Base-by-base conservation (phyloP, 305 asterid species). In the Nicotiana rustica region DNA sequence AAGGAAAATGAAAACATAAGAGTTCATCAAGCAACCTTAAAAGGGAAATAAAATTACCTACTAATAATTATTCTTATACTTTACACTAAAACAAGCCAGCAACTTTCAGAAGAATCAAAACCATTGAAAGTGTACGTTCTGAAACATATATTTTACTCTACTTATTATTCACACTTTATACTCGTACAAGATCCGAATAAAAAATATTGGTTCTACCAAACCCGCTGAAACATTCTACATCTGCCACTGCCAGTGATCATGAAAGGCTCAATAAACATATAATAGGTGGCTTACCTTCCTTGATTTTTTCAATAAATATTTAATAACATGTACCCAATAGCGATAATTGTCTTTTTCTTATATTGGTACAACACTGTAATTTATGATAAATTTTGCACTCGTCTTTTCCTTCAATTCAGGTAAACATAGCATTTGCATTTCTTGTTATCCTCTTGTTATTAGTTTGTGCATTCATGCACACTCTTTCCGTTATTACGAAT, bases 261-360 rank as follows among this genome's bases (percentile, higher is more conserved):
- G 7, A 52, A 25, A 29, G 79, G 15, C 19, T 70, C 25, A 65
- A 35, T 36, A 25, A 0, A 19, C 61, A 21, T 13, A 71, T 47
- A 47, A 18, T 77, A 21, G 70, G 80, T 60, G 55, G 70, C 88
- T 81, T 82, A 93, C 99, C 98, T 86, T 96, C 98, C 87, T 91
- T 94, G 87, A 96, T 92, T 86, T 92, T 95, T 25, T 25, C 25
- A 25, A 25, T 25, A 25, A 25, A 25, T 25, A 25, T 25, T 25
- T 25, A 25, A 25, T 25, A 25, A 25, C 25, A 25, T 25, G 25
- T 25, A 25, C 25, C 25, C 25, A 25, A 25, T 60, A 19, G 49
- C 13, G 10, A 71, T 76, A 44, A 56, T 78, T 78, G 29, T 64
- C 47, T 2, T 25, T 64, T 66, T 64, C 7, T 2, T 31, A 4